phyloP scores from a whole-genome alignment of 1,139 yeast genomes.

The Diutina mesorugosa region DNA sequence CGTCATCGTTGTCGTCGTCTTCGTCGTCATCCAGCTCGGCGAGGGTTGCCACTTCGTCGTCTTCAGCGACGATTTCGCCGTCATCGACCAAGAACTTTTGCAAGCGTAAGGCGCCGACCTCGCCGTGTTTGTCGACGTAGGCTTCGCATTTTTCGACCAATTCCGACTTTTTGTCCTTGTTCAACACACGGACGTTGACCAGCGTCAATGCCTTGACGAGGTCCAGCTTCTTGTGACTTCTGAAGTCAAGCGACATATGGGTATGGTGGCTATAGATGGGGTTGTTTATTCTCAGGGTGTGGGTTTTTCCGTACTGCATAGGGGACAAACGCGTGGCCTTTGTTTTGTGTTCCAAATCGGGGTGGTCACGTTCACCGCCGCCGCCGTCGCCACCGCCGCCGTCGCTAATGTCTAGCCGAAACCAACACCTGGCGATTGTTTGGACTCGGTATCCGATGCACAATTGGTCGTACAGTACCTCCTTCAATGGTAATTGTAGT shows the following conservation, averaged over 20 bases:
- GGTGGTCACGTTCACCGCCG: background rate
- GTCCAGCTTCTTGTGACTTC: background rate
- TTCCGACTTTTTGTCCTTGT: background rate
- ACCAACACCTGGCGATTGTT: background rate
- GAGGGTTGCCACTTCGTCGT: conserved; percentile 5
- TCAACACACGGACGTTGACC: background rate
- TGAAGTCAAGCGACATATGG: background rate
- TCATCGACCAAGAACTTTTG: background rate
- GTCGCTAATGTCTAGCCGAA: too few species aligned
- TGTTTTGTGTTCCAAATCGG: background rate
- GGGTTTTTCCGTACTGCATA: background rate
- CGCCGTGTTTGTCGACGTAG: background rate
- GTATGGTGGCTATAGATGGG: background rate
- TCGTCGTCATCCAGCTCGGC: conserved; percentile 1
- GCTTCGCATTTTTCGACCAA: conserved; percentile 1
- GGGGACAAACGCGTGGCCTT: background rate
- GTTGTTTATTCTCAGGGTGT: background rate
- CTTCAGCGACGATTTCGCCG: conserved; percentile 9
- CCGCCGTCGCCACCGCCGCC: too few species aligned
- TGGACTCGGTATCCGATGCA: too few species aligned
- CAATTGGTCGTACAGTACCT: too few species aligned
- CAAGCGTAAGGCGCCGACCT: background rate
- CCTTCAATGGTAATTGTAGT: too few species aligned
- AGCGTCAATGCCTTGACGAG: conserved; percentile 2
- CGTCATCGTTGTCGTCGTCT: conserved; percentile 13